phyloP scores from a whole-genome alignment of 2,329 filamentous ascomycete genomes.

The Pseudopyricularia javanii region DNA sequence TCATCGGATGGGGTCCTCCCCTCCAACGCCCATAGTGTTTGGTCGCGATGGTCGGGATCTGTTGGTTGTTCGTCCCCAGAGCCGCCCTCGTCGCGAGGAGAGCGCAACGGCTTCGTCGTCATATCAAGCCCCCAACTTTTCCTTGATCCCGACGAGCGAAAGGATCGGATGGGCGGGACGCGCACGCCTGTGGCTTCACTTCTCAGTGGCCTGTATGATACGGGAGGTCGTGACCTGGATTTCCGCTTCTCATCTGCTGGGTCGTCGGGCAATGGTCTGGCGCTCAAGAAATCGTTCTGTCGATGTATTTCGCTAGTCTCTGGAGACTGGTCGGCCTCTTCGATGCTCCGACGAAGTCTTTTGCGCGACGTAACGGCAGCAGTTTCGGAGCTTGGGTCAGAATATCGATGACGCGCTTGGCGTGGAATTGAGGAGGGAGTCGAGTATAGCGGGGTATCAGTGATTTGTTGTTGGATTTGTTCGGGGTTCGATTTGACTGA shows the following conservation, averaged over 20 bases:
- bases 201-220: constrained; percentile 34
- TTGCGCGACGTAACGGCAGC: neutral
- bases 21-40: constrained; percentile 38
- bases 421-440: neutral
- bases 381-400: neutral
- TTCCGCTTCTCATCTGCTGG: constrained; percentile 35
- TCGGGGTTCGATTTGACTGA: constrained; percentile 4
- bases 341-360: neutral
- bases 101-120: constrained; percentile 18
- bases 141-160: constrained; percentile 44
- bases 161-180: constrained; percentile 42
- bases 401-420: neutral
- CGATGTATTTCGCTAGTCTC: constrained; percentile 15
- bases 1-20: constrained; percentile 23
- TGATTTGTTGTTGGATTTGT: neutral
- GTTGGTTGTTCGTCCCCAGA: constrained; percentile 11
- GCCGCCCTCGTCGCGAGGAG: constrained; percentile 31
- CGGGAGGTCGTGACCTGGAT: constrained; percentile 31
- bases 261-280: constrained; percentile 28
- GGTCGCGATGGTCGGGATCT: constrained; percentile 33
- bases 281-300: constrained; percentile 34
- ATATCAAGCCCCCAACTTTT: constrained; percentile 42
- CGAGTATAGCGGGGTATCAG: neutral
- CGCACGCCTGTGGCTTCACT: constrained; percentile 15
- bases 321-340: neutral